These are phyloP conservation scores for Daldinia concentrica DNA, from an alignment of 495 filamentous ascomycete species.

Conservation along the genomic window DNA sequence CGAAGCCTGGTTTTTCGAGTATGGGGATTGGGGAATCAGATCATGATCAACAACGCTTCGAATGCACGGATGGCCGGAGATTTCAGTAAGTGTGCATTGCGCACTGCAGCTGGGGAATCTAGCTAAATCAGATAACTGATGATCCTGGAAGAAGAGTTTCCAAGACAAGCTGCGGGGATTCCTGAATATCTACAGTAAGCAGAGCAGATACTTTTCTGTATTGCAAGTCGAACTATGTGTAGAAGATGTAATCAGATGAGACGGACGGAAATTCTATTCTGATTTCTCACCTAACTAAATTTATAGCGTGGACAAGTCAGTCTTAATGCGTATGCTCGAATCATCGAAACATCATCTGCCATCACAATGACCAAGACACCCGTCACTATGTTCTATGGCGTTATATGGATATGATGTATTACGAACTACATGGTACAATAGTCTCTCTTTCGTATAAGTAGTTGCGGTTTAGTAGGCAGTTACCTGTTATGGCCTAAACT, in stretches of 20 bases:
- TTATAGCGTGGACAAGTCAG: neutral
- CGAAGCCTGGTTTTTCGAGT: slow-evolving; percentile 12
- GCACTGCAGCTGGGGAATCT: slow-evolving; percentile 11
- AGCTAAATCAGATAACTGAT: slow-evolving; percentile 6
- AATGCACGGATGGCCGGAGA: slow-evolving; percentile 41
- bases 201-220: slow-evolving; percentile 4
- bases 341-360: neutral
- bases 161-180: slow-evolving; percentile 8
- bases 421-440: slow-evolving; percentile 7
- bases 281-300: neutral
- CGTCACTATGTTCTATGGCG: neutral
- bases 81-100: slow-evolving; percentile 16
- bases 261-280: neutral
- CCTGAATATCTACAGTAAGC: slow-evolving; percentile 17
- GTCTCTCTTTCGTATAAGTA: slow-evolving; percentile 8
- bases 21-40: slow-evolving; percentile 25
- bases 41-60: slow-evolving; percentile 35
- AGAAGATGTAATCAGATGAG: neutral
- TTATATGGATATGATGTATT: neutral
- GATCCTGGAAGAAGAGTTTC: neutral
- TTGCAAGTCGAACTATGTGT: no score
- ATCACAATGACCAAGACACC: neutral
- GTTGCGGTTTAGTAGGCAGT: no score
- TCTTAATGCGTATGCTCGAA: neutral
- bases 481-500: no score